phyloP scores from a whole-genome alignment of 2,329 filamentous ascomycete genomes.

The Tympanopsis confertula region DNA sequence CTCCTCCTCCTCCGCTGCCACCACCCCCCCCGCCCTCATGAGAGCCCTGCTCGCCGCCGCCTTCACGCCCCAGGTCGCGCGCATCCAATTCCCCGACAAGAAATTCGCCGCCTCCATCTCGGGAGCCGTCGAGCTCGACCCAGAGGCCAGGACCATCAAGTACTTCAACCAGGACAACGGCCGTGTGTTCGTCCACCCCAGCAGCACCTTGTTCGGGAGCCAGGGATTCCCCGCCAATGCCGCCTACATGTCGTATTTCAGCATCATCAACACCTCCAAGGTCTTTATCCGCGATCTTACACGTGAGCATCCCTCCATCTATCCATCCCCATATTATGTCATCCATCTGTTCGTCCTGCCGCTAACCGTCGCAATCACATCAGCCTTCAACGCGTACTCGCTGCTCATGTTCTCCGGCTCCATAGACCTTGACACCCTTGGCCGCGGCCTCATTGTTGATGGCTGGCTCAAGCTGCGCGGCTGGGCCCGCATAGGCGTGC shows the following conservation, averaged over 20 bases:
- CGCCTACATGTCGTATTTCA: conserved; percentile 79
- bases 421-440: conserved; percentile 76
- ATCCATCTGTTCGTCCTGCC: conserved; percentile 3
- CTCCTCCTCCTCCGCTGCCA: conserved; percentile 13
- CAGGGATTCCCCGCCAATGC: conserved; percentile 67
- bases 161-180: conserved; percentile 81
- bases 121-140: conserved; percentile 84
- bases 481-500: conserved; percentile 87
- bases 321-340: conserved; percentile 2
- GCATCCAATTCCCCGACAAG: conserved; percentile 89
- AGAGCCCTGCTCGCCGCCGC: conserved; percentile 63
- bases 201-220: conserved; percentile 72
- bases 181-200: conserved; percentile 85
- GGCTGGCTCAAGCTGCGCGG: conserved; percentile 79
- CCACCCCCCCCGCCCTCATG: conserved; percentile 33
- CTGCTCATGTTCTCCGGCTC: conserved; percentile 78
- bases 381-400: conserved; percentile 79
- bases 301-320: conserved; percentile 40
- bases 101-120: conserved; percentile 82
- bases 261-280: conserved; percentile 82
- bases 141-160: conserved; percentile 81
- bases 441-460: conserved; percentile 78
- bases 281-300: conserved; percentile 85
- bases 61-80: conserved; percentile 75
- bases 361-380: conserved; percentile 5